Evolutionary conservation across 1,284 basidiomycete species (phyloP), one percentile per base, ranked within the genome.

Genomic region (Pholiota adiposa): DNA sequence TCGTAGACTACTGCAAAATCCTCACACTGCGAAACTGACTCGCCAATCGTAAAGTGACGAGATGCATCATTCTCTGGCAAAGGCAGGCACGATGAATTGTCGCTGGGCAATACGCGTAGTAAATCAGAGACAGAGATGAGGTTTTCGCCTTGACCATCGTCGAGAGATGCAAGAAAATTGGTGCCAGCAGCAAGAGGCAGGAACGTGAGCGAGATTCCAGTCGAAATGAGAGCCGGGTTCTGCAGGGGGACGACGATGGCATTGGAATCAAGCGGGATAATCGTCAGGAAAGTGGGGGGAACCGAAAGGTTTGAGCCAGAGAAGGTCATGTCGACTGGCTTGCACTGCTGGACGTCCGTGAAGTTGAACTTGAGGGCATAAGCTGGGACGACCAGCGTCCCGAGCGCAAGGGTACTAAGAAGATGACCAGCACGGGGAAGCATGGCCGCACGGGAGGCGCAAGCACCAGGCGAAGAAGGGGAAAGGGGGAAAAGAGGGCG

Each of bases 271-370:
- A 86, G 75, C 54, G 86, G 85, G 64, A 88, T 66, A 69, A 89
- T 70, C 49, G 80, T 81, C 62, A 88, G 75, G 14, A 73, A 74
- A 52, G 80, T 75, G 21, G 84, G 82, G 54, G 79, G 70, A 33
- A 16, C 60, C 38, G 67, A 62, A 50, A 66, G 62, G 60, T 65
- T 63, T 21, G 67, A 60, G 19, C 82, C 82, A 49, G 70, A 65
- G 63, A 87, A 83, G 36, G 74, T 66, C 58, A 88, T 72, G 50
- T 71, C 72, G 64, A 86, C 79, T 34, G 77, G 75, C 62, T 79
- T 79, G 73, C 86, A 88, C 70, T 89, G 84, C 56, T 76, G 69
- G 64, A 85, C 80, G 49, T 75, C 62, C 36, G 83, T 81, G 62
- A 85, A 80, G 14, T 75, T 70, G 70, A 87, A 79, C 59, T 77